Evolutionary conservation across 2,329 filamentous ascomycete genomes (phyloP), one percentile per base, ranked within the genome.

Genomic region (Coniochaeta sp.): DNA sequence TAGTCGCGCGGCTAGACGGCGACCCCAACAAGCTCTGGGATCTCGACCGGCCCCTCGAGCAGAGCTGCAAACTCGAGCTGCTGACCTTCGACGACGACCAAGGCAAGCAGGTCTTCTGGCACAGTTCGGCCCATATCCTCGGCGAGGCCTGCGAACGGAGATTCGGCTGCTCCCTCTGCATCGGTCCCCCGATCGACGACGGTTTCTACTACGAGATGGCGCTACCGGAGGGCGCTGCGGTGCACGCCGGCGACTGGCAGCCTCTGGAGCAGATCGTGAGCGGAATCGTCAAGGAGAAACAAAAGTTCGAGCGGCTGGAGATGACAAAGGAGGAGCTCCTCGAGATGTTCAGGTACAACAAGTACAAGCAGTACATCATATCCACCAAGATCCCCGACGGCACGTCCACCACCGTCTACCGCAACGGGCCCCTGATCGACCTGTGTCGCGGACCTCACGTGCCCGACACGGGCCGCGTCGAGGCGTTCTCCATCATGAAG

Each of bases 341-440:
- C 58, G 91, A 96, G 73, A 96, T 98, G 90, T 98, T 98, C 80
- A 86, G 87, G 68, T 96, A 96, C 82, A 97, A 96, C 83, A 95
- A 95, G 74, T 98, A 96, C 81, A 98, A 99, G 84, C 87, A 96
- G 73, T 90, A 97, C 74, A 96, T 98, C 75, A 98, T 99, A 78
- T 89, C 91, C 68, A 89, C 92, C 79, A 92, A 96, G 76, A 90
- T 98, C 63, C 81, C 88, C 43, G 91, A 96, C 67, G 92, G 91
- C 67, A 93, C 91, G 60, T 91, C 84, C 72, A 96, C 91, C 72
- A 98, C 95, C 11, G 93, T 98, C 44, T 99, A 98, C 76, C 87
- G 91, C 47, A 96, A 91, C 69, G 93, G 93, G 63, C 91, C 91
- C n/a, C 81, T 97, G 59, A 96, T 98, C 69, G 93, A 99, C 83